phyloP scores from a whole-genome alignment of 495 filamentous ascomycete species.

The Aspergillus incahuasiensis region DNA sequence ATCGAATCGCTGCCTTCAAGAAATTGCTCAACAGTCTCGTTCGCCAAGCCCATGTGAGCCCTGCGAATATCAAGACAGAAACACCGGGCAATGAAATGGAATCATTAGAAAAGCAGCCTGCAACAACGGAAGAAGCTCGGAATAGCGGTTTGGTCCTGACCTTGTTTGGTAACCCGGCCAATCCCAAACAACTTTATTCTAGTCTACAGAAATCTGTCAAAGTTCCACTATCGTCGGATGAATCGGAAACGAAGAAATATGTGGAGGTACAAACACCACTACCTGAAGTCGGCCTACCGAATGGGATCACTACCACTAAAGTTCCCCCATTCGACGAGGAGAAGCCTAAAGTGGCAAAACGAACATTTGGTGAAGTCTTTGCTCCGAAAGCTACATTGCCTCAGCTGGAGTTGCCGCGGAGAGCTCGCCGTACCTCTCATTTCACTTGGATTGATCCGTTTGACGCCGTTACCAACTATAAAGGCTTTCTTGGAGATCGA shows the following conservation, averaged over 20 bases:
- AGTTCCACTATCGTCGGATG: conserved; percentile 31
- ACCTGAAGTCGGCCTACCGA: conserved; percentile 62
- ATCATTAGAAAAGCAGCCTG: conserved; percentile 22
- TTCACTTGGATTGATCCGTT: conserved; percentile 40
- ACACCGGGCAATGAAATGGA: conserved; percentile 36
- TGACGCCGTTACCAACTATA: conserved; percentile 35
- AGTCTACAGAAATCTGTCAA: conserved; percentile 60
- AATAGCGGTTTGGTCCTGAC: conserved; percentile 61
- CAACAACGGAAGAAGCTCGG: conserved; percentile 25
- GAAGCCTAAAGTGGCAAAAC: conserved; percentile 38
- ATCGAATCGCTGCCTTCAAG: conserved; percentile 43
- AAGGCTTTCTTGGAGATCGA: conserved; percentile 33
- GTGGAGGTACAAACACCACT: conserved; percentile 47
- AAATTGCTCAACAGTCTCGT: conserved; percentile 47
- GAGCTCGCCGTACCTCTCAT: conserved; percentile 24
- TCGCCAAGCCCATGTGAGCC: conserved; percentile 35
- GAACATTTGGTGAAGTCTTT: conserved; percentile 78
- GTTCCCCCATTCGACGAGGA: conserved; percentile 53
- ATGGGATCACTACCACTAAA: conserved; percentile 65
- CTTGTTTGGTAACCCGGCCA: conserved; percentile 61
- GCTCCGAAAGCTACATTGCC: conserved; percentile 63
- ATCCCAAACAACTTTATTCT: conserved; percentile 74
- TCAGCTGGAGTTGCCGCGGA: conserved; percentile 61
- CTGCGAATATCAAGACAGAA: conserved; percentile 38
- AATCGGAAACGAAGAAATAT: conserved; percentile 39